A percentile compares a stretch with the other conserved stretches of the same genome.
Evolutionary conservation across 2,329 filamentous ascomycete species (phyloP).

Genomic region (Trichoderma brevicompactum): DNA sequence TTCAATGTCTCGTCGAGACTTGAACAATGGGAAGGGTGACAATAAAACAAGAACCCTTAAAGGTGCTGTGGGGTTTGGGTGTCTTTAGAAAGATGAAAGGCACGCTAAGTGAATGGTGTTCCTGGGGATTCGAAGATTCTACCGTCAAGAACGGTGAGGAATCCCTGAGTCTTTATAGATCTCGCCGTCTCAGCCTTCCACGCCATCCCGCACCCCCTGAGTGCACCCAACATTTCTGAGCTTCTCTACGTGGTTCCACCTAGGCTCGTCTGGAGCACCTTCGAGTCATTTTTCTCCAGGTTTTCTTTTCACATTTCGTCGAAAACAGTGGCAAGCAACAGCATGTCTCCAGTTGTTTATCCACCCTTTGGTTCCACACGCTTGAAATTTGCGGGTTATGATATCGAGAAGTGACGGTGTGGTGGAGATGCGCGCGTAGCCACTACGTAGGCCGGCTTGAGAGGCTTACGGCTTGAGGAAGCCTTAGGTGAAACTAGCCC

Average conservation of each 20-base stretch:
- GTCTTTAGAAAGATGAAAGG: background rate
- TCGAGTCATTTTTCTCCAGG: conserved; percentile 18
- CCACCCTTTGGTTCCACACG: conserved; percentile 33
- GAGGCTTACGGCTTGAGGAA: conserved; percentile 4
- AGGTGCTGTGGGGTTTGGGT: background rate
- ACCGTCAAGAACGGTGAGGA: conserved; percentile 50
- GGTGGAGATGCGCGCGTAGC: conserved; percentile 15
- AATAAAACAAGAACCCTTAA: background rate
- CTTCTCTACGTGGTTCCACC: conserved; percentile 25
- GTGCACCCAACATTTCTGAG: conserved; percentile 17
- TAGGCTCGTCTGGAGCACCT: background rate
- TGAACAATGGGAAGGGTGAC: background rate
- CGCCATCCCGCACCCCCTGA: background rate
- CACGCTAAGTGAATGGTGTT: conserved; percentile 26
- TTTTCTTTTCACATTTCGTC: conserved; percentile 17
- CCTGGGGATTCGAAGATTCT: conserved; percentile 33
- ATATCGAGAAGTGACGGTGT: conserved; percentile 7
- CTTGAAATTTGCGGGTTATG: conserved; percentile 28
- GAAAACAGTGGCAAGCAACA: conserved; percentile 9
- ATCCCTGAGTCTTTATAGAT: conserved; percentile 34
- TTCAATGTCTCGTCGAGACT: background rate
- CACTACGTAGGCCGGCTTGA: conserved; percentile 9
- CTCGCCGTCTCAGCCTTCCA: background rate
- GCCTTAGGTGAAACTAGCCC: background rate
- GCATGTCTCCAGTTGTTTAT: conserved; percentile 27